These are phyloP conservation scores for Penicillium brasilianum DNA, from an alignment of 2,329 filamentous ascomycete genomes.

Conservation along the genomic window DNA sequence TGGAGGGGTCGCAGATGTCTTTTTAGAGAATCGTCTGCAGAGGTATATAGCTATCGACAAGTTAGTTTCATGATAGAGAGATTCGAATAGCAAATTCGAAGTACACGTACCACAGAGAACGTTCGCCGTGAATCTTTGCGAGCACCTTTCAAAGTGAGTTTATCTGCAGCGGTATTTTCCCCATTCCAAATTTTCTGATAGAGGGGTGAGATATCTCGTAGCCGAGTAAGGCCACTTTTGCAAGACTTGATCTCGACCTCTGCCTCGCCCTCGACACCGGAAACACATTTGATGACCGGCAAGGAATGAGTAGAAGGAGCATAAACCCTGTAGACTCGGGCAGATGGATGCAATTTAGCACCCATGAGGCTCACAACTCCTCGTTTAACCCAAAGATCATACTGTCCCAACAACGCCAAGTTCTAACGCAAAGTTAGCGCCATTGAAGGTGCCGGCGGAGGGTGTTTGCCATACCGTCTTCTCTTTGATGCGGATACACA, in stretches of 20 bases:
- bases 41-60: conserved; percentile 45
- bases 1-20: conserved; percentile 50
- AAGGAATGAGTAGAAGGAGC: conserved; percentile 63
- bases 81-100: neutral
- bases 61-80: conserved; percentile 21
- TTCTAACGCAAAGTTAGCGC: conserved; percentile 41
- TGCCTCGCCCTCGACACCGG: conserved; percentile 48
- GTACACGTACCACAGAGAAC: conserved; percentile 47
- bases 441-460: neutral
- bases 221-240: conserved; percentile 48
- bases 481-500: conserved; percentile 48
- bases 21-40: conserved; percentile 49
- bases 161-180: conserved; percentile 39
- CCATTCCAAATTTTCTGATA: conserved; percentile 61
- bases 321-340: conserved; percentile 54
- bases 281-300: conserved; percentile 56
- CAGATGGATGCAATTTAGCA: conserved; percentile 58
- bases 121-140: conserved; percentile 39
- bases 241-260: conserved; percentile 57
- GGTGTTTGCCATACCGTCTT: conserved; percentile 39
- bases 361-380: conserved; percentile 64
- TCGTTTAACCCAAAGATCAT: conserved; percentile 61
- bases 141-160: conserved; percentile 35
- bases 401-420: conserved; percentile 57
- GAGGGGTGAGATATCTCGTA: conserved; percentile 56